Percentiles rank a stretch among this genome's conserved stretches.
Evolutionary conservation across 106 monocot species (phyloP).

Genomic region (Xerophyta viscosa): DNA sequence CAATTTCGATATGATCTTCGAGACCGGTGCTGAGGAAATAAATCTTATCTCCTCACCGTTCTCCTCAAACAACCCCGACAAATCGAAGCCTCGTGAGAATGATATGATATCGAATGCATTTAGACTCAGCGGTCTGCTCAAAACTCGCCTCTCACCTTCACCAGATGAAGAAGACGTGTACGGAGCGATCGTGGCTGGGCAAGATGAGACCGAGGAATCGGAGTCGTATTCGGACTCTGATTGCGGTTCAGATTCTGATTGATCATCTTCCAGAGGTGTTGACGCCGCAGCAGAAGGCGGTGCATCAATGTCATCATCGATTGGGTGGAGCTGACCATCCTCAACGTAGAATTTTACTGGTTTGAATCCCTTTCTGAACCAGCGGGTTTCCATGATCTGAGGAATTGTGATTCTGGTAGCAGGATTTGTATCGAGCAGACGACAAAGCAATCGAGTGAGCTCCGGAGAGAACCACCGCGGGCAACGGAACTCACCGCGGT

Average conservation of each 20-base stretch:
- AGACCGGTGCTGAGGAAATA: slow-evolving; percentile 41
- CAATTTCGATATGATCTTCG: slow-evolving; percentile 41
- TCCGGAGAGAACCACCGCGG: slow-evolving; percentile 63
- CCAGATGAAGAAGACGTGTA: neutral
- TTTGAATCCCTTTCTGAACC: slow-evolving; percentile 57
- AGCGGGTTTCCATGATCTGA: slow-evolving; percentile 41
- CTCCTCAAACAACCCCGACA: slow-evolving; percentile 64
- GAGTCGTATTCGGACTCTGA: slow-evolving; percentile 48
- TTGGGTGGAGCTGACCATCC: slow-evolving; percentile 30
- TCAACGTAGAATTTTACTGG: slow-evolving; percentile 46
- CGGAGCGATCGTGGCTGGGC: slow-evolving; percentile 29
- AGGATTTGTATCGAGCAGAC: slow-evolving; percentile 55
- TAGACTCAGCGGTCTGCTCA: slow-evolving; percentile 43
- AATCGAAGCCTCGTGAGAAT: slow-evolving; percentile 48
- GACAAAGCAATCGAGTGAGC: slow-evolving; percentile 25
- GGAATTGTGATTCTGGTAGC: slow-evolving; percentile 43
- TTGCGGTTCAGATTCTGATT: too few relatives aligned
- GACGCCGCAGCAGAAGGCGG: neutral
- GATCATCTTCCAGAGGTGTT: too few relatives aligned
- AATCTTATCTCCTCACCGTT: slow-evolving; percentile 46
- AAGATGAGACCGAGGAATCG: slow-evolving; percentile 53
- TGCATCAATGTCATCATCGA: slow-evolving; percentile 7
- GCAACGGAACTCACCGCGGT: slow-evolving; percentile 53
- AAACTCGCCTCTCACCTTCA: neutral
- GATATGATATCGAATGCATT: slow-evolving; percentile 75